These are phyloP conservation scores for Erodium texanum DNA, from an alignment of 441 rosid species.

Conservation along the genomic window DNA sequence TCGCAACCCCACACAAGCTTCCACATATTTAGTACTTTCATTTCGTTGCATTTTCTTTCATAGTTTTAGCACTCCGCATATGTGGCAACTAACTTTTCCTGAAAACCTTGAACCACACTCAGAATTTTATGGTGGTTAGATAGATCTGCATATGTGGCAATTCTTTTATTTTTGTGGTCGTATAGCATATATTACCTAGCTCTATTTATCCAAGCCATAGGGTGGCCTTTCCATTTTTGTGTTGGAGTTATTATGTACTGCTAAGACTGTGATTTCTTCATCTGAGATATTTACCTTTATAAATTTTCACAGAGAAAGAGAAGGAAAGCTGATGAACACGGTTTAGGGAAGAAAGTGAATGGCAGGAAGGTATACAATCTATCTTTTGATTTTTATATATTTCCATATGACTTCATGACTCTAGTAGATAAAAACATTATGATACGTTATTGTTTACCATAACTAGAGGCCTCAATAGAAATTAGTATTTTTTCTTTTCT, in stretches of 20 bases:
- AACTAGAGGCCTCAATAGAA: background rate
- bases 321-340: conserved; percentile 70
- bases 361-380: conserved; percentile 49
- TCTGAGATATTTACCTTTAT: conserved; percentile 8
- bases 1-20: no score
- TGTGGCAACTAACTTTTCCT: background rate
- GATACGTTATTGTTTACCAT: background rate
- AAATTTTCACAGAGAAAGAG: conserved; percentile 62
- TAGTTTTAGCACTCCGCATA: no score
- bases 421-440: background rate
- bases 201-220: background rate
- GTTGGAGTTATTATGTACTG: background rate
- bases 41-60: no score
- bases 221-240: background rate
- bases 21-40: no score
- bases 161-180: background rate
- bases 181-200: background rate
- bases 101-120: background rate
- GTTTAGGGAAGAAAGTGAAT: conserved; percentile 47
- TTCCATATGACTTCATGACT: background rate
- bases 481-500: no score
- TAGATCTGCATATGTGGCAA: background rate
- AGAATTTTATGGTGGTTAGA: background rate
- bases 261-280: background rate
- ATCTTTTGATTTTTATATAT: background rate